Base-by-base conservation (phyloP, 176 grass and related monocot species). In the Urochloa ruziziensis region DNA sequence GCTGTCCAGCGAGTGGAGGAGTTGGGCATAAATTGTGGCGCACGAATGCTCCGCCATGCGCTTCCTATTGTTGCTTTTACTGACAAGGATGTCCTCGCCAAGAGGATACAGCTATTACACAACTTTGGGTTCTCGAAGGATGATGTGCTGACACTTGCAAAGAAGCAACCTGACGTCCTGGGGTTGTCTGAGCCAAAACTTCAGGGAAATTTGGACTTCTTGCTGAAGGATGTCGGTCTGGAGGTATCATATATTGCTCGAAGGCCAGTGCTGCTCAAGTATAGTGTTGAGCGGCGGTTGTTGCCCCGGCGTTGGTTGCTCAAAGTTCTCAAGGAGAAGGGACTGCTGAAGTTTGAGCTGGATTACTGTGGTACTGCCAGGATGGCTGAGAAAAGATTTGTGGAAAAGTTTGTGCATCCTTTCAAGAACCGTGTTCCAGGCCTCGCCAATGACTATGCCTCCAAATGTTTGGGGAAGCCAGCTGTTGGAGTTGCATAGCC, bases 221-320 rank as follows among this genome's bases (percentile, higher is more conserved):
- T 76, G 49, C 62, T 29, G 21, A 24, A n/a, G 47, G 81, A 88
- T 52, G 52, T 82, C 3, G 67, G 87, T 25, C 15, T 89, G 53
- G 77, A 91, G 29, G 28, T 18, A 9, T n/a, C 32, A 10, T 87
- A 82, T 36, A 39, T 94, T 34, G 80, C 44, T 6, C 37, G 2
- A 24, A 67, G 79, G 43, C 89, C 89, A 9, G 28, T 10, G 1
- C 37, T 94, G 70, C 39, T 94, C 7, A 58, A 64, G 48, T 83
- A 73, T 68, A 94, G 86, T 77, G 5, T 87, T 80, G 80, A 94
- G 62, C 62, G 51, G 33, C 72, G 87, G 61, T 48, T 94, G 53
- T 49, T 94, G 18, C 89, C 89, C 12, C 42, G 89, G 11, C 16
- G 80, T n/a, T 35, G 48, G 70, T 68, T 94, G 67, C 7, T 92